Evolutionary conservation across 257 asterid genomes (phyloP).

Genomic region (Solanum ahanhuiri): DNA sequence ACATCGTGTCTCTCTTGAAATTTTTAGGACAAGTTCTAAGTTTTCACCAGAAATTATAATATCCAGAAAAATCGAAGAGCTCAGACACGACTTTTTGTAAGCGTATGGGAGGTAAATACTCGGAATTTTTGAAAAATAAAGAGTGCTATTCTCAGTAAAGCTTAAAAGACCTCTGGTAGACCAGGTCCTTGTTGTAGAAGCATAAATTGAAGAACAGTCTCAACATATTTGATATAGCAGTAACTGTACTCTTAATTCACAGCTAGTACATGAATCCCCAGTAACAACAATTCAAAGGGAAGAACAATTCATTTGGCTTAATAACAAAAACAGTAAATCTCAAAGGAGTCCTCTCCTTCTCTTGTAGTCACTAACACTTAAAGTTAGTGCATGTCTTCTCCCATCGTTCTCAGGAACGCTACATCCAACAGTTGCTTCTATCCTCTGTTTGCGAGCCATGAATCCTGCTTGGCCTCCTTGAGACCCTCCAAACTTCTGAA

Average conservation of each 20-base stretch:
- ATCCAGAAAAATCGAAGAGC: background rate
- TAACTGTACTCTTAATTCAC: background rate
- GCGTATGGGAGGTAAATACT: background rate
- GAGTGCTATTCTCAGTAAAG: background rate
- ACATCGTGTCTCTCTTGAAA: background rate
- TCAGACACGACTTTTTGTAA: background rate
- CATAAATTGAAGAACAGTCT: background rate
- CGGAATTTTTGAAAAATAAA: background rate
- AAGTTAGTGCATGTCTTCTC: slow-evolving; percentile 70
- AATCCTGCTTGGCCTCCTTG: slow-evolving; percentile 84
- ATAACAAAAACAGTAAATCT: background rate
- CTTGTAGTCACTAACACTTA: slow-evolving; percentile 89
- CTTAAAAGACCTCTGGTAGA: background rate
- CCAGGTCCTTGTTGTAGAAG: background rate
- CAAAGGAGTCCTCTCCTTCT: slow-evolving; percentile 87
- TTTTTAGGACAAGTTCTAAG: background rate
- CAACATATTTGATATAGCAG: background rate
- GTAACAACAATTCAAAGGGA: background rate
- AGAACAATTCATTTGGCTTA: background rate
- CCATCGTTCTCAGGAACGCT: slow-evolving; percentile 86
- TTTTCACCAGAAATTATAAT: background rate
- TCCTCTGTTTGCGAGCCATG: slow-evolving; percentile 82
- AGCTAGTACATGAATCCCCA: background rate
- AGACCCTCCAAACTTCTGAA: slow-evolving; percentile 75
- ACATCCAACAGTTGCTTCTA: slow-evolving; percentile 72